These are phyloP conservation scores for Botryobasidium botryosum DNA, from an alignment of 768 basidiomycete genomes.

Conservation along the genomic window DNA sequence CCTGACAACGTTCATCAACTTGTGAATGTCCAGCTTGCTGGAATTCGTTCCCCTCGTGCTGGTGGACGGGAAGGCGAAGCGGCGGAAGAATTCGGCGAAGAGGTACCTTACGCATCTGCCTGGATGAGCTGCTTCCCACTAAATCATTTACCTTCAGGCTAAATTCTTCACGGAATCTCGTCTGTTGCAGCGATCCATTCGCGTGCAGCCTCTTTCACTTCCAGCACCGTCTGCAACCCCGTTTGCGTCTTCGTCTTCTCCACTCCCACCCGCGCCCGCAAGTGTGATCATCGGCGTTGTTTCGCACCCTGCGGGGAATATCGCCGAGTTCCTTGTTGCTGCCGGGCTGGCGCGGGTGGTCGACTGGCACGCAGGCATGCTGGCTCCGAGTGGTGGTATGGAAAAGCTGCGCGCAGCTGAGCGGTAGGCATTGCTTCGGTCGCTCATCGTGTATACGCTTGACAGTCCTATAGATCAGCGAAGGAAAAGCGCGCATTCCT, in stretches of 20 bases:
- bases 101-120: constrained; percentile 31
- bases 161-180: constrained; percentile 87
- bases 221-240: constrained; percentile 66
- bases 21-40: constrained; percentile 69
- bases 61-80: constrained; percentile 57
- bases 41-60: constrained; percentile 56
- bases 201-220: constrained; percentile 60
- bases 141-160: constrained; percentile 36
- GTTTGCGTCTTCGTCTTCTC: constrained; percentile 38
- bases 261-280: constrained; percentile 41
- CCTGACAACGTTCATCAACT: constrained; percentile 83
- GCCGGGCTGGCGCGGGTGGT: constrained; percentile 81
- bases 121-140: constrained; percentile 3
- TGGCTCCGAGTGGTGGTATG: constrained; percentile 69
- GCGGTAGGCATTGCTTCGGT: constrained; percentile 20
- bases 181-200: constrained; percentile 63
- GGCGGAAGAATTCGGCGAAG: constrained; percentile 77
- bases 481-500: constrained; percentile 58
- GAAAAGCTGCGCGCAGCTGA: constrained; percentile 78
- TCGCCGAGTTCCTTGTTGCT: constrained; percentile 74
- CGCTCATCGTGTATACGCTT: neutral
- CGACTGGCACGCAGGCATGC: constrained; percentile 96
- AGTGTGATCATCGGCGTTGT: constrained; percentile 84
- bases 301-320: constrained; percentile 84
- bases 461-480: constrained; percentile 23